Conservation (phyloP, 31 red algal genomes). For the Odonthalia washingtoniensis region DNA sequence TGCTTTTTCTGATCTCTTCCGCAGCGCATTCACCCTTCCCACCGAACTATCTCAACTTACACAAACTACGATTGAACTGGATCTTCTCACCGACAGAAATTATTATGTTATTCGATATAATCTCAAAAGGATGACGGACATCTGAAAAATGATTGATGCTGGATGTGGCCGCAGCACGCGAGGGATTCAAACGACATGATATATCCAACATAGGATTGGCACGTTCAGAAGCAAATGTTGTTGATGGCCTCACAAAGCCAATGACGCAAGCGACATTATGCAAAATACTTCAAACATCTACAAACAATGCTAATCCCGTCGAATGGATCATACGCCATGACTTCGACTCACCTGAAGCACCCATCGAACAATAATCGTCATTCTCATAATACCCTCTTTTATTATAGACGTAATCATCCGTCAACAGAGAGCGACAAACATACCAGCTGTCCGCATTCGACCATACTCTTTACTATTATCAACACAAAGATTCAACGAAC, state of each 20-base stretch:
- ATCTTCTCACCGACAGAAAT: constrained; percentile 22
- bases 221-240: constrained; percentile 29
- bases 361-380: too few relatives aligned
- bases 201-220: constrained; percentile 56
- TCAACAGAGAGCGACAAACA: too few relatives aligned
- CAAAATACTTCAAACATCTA: too few relatives aligned
- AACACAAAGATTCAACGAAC: too few relatives aligned
- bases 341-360: too few relatives aligned
- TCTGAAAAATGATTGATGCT: constrained; percentile 49
- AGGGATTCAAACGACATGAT: too few relatives aligned
- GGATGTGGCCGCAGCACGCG: constrained; percentile 34
- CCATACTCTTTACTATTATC: too few relatives aligned
- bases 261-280: constrained; percentile 9
- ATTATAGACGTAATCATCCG: too few relatives aligned
- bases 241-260: constrained; percentile 31
- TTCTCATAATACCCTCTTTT: too few relatives aligned
- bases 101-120: constrained; percentile 44
- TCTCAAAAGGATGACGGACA: constrained; percentile 34
- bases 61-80: not conserved
- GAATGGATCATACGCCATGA: too few relatives aligned
- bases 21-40: not conserved
- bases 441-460: too few relatives aligned
- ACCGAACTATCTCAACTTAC: not conserved
- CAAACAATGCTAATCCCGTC: too few relatives aligned
- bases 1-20: constrained; percentile 52